Evolutionary conservation across 345 rosid species (phyloP), one percentile per base, ranked within the genome.

Genomic region (Eucalyptus microcorys): DNA sequence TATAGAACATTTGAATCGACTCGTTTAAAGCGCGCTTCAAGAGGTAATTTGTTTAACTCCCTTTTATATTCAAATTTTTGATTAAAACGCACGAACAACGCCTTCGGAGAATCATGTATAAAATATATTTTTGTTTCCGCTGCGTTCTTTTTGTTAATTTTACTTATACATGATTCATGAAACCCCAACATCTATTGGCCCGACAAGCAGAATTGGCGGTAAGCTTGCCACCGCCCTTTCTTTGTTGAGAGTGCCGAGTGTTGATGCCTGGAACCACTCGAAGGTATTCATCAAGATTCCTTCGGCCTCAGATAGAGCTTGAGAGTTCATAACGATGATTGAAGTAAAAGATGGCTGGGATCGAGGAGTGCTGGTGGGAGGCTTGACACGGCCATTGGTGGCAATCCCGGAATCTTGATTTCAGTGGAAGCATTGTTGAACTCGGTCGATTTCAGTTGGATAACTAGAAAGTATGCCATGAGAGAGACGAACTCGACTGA

Each of bases 231-330:
- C 16, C 2, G 42, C 66, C 49, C 86, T 88, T 45, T 87, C 84
- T 10, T 32, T 87, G 34, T 87, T 92, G 15, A 92, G 61, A 34
- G 88, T 88, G 17, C 7, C 43, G 1, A 93, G 89, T 1, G 91
- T 40, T 2, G 91, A 85, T 11, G 80, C 30, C 86, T 95, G 93
- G 12, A 95, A 88, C 52, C 61, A 88, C 50, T 90, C 92, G 24
- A 88, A 92, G 13, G 92, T 87, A 90, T 94, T 92, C 13, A 92
- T 86, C 81, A 94, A 21, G 32, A 94, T 85, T 9, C 94, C 95
- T 30, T 89, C 30, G 11, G 89, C 76, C 45, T 86, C 87, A 24
- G 8, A 43, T 50, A 93, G 24, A 14, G 71, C 89, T 7, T 16
- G 34, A 49, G 89, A 40, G 30, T 86, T 76, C 15, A 88, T 88